These are phyloP conservation scores for Saksenaea oblongispora DNA, from an alignment of 371 early-diverging fungal genomes.

Conservation along the genomic window DNA sequence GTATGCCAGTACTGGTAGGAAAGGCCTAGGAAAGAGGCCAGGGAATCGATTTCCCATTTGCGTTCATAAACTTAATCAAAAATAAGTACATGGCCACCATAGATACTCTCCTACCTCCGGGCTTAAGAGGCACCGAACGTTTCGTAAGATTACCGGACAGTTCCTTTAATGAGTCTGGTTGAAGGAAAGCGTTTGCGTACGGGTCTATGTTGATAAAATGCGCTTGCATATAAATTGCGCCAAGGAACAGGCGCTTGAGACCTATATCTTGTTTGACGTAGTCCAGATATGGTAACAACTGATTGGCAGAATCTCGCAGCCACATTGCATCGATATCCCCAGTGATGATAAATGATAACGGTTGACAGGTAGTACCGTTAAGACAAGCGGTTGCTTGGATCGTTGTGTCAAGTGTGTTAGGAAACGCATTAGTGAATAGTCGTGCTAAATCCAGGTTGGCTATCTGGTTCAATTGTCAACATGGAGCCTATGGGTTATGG, in stretches of 20 bases:
- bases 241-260: constrained; percentile 48
- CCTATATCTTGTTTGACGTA: constrained; percentile 38
- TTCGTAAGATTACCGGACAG: not conserved
- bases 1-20: constrained; percentile 45
- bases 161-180: constrained; percentile 20
- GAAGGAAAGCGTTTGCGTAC: constrained; percentile 54
- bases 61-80: constrained; percentile 35
- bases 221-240: constrained; percentile 58
- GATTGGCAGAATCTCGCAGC: constrained; percentile 71
- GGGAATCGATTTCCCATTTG: constrained; percentile 60
- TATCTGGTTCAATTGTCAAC: constrained; percentile 23
- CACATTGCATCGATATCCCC: constrained; percentile 75
- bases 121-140: not conserved
- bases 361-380: constrained; percentile 22
- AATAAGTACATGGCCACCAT: not conserved
- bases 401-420: constrained; percentile 68
- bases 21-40: constrained; percentile 55
- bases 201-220: constrained; percentile 51
- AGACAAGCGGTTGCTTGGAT: constrained; percentile 36
- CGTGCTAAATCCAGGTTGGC: constrained; percentile 49
- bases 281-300: constrained; percentile 57
- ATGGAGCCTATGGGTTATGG: not conserved
- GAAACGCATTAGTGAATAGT: constrained; percentile 54
- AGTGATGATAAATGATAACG: constrained; percentile 62
- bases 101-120: constrained; percentile 18